phyloP scores from a whole-genome alignment of 257 asterid species.

The Striga asiatica region DNA sequence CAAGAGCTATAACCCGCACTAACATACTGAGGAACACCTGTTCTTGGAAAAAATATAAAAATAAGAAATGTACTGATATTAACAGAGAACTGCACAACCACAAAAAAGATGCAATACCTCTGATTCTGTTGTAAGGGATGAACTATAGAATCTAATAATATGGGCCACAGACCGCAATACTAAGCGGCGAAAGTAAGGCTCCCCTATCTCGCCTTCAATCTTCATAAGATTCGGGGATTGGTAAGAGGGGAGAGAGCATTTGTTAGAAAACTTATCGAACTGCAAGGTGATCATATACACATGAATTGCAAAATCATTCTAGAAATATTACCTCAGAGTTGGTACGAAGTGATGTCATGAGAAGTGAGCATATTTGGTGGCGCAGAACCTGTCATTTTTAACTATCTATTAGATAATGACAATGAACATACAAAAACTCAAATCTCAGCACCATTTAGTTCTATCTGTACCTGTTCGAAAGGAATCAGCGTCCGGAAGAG shows the following conservation, averaged over 20 bases:
- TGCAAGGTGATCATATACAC: conserved; percentile 4
- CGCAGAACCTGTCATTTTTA: conserved; percentile 63
- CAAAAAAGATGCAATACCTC: conserved; percentile 46
- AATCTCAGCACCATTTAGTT: conserved; percentile 15
- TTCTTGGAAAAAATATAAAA: conserved; percentile 5
- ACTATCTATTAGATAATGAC: conserved; percentile 27
- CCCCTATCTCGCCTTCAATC: conserved; percentile 94
- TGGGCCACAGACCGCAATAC: conserved; percentile 94
- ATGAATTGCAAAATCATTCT: conserved; percentile 8
- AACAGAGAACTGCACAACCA: conserved; percentile 14
- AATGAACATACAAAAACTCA: conserved; percentile 1
- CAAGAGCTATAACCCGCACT: conserved; percentile 77
- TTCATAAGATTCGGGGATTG: conserved; percentile 15
- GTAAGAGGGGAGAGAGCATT: not conserved
- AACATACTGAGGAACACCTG: conserved; percentile 97
- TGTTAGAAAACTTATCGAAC: conserved; percentile 6
- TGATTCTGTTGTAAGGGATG: conserved; percentile 83
- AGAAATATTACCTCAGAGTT: conserved; percentile 71
- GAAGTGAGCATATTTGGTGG: conserved; percentile 85
- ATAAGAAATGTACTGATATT: not conserved
- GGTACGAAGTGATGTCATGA: conserved; percentile 96
- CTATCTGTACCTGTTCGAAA: conserved; percentile 63
- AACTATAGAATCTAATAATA: conserved; percentile 89
- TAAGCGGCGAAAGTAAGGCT: conserved; percentile 91
- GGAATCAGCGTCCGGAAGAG: conserved; percentile 85